Percentiles rank a stretch among this genome's conserved stretches.
phyloP scores from a whole-genome alignment of 805 yeast species.

The Wickerhamiella musiphila region DNA sequence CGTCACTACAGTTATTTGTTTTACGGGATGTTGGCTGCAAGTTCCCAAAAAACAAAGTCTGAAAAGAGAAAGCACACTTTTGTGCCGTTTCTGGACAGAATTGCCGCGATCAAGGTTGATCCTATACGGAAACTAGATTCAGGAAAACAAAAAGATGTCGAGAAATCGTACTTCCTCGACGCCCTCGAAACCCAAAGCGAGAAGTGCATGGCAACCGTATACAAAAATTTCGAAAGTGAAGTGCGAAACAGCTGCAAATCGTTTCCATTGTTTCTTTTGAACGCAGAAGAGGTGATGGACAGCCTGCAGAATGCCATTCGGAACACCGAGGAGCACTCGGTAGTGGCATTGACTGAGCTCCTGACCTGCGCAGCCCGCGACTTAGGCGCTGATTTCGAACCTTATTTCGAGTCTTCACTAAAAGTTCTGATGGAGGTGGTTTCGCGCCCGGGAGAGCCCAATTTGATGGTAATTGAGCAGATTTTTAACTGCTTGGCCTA shows the following conservation, averaged over 20 bases:
- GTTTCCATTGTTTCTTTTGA: slow-evolving; percentile 64
- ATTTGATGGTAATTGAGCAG: slow-evolving; percentile 56
- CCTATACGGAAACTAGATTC: slow-evolving; percentile 29
- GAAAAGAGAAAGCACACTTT: slow-evolving; percentile 20
- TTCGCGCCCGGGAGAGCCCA: slow-evolving; percentile 26
- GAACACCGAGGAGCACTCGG: slow-evolving; percentile 46
- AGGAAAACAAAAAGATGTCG: slow-evolving; percentile 10
- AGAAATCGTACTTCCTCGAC: slow-evolving; percentile 55
- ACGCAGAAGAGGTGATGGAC: slow-evolving; percentile 44
- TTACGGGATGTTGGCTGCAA: too few relatives aligned
- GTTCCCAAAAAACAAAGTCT: too few relatives aligned
- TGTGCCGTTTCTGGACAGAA: slow-evolving; percentile 65
- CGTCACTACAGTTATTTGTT: too few relatives aligned
- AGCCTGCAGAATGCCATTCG: slow-evolving; percentile 31
- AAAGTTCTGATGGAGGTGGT: slow-evolving; percentile 34
- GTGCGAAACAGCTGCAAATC: slow-evolving; percentile 43
- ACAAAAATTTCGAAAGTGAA: slow-evolving; percentile 41
- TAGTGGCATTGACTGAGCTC: slow-evolving; percentile 68
- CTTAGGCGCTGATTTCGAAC: slow-evolving; percentile 77
- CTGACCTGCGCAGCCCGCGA: slow-evolving; percentile 80
- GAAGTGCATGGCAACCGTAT: slow-evolving; percentile 57
- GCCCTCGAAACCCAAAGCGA: slow-evolving; percentile 80
- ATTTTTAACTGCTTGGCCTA: slow-evolving; percentile 73
- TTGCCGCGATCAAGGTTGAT: slow-evolving; percentile 71
- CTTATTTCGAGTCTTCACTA: slow-evolving; percentile 41